These are phyloP conservation scores for Telopea speciosissima DNA, from an alignment of 177 flowering plant species.

Conservation along the genomic window DNA sequence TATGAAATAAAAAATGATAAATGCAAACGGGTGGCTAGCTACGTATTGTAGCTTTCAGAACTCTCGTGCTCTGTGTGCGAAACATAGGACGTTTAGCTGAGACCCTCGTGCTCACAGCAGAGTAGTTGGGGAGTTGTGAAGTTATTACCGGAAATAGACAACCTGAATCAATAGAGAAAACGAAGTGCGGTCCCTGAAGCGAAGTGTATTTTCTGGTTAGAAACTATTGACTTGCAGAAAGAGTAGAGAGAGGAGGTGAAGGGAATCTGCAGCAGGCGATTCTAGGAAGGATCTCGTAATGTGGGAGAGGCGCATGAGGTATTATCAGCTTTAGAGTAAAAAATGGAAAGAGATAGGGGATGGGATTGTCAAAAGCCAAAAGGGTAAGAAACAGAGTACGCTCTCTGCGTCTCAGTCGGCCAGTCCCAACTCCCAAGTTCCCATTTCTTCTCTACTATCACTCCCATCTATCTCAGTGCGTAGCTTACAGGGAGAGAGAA, in stretches of 20 bases:
- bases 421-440: too few species aligned
- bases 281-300: constrained; percentile 14
- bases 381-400: neutral
- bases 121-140: constrained; percentile 15
- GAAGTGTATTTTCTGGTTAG: constrained; percentile 3
- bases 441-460: too few species aligned
- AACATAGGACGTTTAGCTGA: too few species aligned
- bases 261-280: constrained; percentile 26
- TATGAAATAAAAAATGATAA: neutral
- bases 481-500: neutral
- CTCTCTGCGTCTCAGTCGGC: too few species aligned
- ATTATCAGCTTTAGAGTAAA: too few species aligned
- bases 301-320: neutral
- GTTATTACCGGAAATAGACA: neutral
- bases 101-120: neutral
- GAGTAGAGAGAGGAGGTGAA: neutral
- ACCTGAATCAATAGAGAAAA: constrained; percentile 8
- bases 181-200: constrained; percentile 2
- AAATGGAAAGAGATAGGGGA: too few species aligned
- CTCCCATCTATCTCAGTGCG: neutral
- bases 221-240: neutral
- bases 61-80: constrained; percentile 1
- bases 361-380: too few species aligned
- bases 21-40: neutral
- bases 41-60: neutral